Conservation (phyloP, 306 rosid species). For the Cajanus cajan region DNA sequence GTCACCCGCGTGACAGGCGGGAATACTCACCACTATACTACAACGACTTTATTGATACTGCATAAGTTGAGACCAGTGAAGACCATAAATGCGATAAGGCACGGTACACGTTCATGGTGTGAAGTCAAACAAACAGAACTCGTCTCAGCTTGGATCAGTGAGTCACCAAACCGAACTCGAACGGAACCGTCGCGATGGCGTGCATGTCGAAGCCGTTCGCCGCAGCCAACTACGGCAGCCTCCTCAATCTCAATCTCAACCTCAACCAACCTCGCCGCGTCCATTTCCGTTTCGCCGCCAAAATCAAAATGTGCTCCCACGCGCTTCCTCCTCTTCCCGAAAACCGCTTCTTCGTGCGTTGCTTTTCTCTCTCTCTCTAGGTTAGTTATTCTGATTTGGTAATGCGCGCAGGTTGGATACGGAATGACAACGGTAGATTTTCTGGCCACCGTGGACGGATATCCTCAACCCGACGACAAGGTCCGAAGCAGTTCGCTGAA, state of each 20-base stretch:
- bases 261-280: neutral
- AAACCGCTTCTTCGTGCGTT: constrained; percentile 34
- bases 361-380: neutral
- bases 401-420: constrained; percentile 21
- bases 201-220: neutral
- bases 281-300: neutral
- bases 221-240: neutral
- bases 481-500: constrained; percentile 39
- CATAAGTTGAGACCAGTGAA: too few relatives aligned
- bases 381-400: neutral
- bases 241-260: too few relatives aligned
- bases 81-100: too few relatives aligned
- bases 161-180: neutral
- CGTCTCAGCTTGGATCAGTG: neutral
- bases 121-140: too few relatives aligned
- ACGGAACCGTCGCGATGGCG: neutral
- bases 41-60: neutral
- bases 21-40: constrained; percentile 41
- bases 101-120: too few relatives aligned
- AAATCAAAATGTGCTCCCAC: constrained; percentile 12
- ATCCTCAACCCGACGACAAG: constrained; percentile 50
- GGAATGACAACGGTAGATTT: constrained; percentile 50
- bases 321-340: constrained; percentile 35
- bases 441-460: constrained; percentile 45
- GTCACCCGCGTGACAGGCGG: too few relatives aligned